phyloP scores from a whole-genome alignment of 306 rosid species.

The Quercus rubra region DNA sequence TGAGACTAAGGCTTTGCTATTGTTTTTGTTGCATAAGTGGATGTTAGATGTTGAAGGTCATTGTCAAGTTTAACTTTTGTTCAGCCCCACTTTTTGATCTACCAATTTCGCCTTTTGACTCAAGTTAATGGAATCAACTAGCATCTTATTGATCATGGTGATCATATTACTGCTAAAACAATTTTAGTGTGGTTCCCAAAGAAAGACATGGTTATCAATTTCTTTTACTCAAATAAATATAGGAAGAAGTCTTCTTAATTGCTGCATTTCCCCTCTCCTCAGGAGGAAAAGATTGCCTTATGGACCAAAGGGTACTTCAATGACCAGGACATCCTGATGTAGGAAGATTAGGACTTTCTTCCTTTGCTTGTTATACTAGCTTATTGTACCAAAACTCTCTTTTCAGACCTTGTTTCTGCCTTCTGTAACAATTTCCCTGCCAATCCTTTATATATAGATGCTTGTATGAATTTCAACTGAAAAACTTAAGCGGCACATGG shows the following conservation, averaged over 20 bases:
- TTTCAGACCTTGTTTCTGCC: no score
- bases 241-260: neutral
- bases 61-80: neutral
- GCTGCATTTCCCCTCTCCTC: neutral
- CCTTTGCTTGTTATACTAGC: no score
- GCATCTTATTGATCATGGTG: neutral
- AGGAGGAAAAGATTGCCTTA: conserved; percentile 4
- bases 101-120: neutral
- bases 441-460: no score
- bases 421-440: no score
- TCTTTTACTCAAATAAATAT: neutral
- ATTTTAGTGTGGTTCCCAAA: neutral
- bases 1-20: no score
- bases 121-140: neutral
- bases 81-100: neutral
- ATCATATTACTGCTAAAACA: neutral
- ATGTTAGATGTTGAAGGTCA: neutral
- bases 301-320: neutral
- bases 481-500: no score
- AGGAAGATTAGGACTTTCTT: neutral
- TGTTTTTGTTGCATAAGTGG: neutral
- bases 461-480: no score
- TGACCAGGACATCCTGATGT: conserved; percentile 2
- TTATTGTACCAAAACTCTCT: no score
- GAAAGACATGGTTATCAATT: neutral